Base-by-base conservation (phyloP, 2,329 filamentous ascomycete species). In the Fusarium sterilihyphosum region DNA sequence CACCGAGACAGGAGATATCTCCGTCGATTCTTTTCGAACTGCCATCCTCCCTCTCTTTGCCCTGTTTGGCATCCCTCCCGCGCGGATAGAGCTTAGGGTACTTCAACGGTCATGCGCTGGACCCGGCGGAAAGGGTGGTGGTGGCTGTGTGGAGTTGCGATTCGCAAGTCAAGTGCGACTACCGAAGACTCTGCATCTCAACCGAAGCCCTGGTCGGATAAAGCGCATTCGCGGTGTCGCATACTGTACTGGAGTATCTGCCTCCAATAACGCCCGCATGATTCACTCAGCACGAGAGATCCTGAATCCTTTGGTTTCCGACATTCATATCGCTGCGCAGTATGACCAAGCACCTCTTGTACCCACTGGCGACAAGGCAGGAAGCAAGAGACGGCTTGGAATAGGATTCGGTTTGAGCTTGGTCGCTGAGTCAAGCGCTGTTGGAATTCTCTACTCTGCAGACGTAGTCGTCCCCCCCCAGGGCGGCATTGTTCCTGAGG, bases 101-200 rank as follows among this genome's bases (percentile, higher is more conserved):
- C 84, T 98, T 70, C 91, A 89, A 78, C 87, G 96, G 68, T 96
- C 94, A 20, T 96, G 95, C 81, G 89, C 93, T 0, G 94, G 94
- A 0, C 87, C 89, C 1, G 89, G 90, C 52, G 95, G 94, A 5
- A 89, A 89, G 68, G 94, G 94, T 35, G 96, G 96, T 44, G 95
- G 94, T 47, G 96, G 96, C 47, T 90, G 97, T 63, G 96, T 99
- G n/a, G 95, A 98, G 83, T 85, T 99, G 67, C 89, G 95, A 13
- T 98, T 98, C 80, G 95, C 94, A 26, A 95, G 96, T 82, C 96
- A 99, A 84, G 93, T 99, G 18, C 91, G 96, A 43, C 86, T 98
- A 59, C 96, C 96, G 17, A 98, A 97, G 86, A 99, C 96, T 43
- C 86, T 99, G 81, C 96, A 99, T 83, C 84, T 98, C 63, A 88